These are phyloP conservation scores for Stentor coeruleus DNA, from an alignment of 73 alveolate species.

Conservation along the genomic window DNA sequence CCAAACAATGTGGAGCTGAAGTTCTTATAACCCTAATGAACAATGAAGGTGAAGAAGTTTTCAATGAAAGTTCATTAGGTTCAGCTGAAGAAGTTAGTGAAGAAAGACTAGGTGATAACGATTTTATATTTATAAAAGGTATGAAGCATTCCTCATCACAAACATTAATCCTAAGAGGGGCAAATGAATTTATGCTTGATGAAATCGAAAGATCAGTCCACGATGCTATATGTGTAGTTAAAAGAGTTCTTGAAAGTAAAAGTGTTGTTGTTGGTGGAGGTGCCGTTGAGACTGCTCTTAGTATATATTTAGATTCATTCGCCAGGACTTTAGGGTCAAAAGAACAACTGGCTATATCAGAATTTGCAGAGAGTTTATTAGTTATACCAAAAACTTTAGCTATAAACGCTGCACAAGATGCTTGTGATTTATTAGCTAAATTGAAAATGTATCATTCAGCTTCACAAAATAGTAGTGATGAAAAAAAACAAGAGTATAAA, in stretches of 20 bases:
- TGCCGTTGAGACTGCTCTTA: conserved; percentile 96
- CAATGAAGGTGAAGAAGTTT: neutral
- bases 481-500: conserved; percentile 49
- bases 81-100: conserved; percentile 78
- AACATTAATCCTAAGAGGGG: conserved; percentile 91
- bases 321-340: conserved; percentile 88
- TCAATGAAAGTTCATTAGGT: neutral
- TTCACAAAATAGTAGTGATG: conserved; percentile 68
- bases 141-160: conserved; percentile 80
- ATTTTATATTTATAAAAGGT: conserved; percentile 93
- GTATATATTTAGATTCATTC: conserved; percentile 87
- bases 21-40: neutral
- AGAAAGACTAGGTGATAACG: conserved; percentile 96
- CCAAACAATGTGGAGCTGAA: conserved; percentile 92
- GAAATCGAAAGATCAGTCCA: conserved; percentile 94
- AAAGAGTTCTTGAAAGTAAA: conserved; percentile 88
- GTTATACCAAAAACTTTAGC: conserved; percentile 93
- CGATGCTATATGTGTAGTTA: conserved; percentile 93
- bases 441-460: conserved; percentile 89
- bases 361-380: conserved; percentile 87
- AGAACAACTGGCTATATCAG: conserved; percentile 94
- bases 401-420: conserved; percentile 95
- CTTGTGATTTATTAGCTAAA: conserved; percentile 90
- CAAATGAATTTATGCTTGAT: conserved; percentile 89
- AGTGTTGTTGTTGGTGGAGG: conserved; percentile 99